phyloP scores from a whole-genome alignment of 345 rosid genomes.

The Lumnitzera littorea region DNA sequence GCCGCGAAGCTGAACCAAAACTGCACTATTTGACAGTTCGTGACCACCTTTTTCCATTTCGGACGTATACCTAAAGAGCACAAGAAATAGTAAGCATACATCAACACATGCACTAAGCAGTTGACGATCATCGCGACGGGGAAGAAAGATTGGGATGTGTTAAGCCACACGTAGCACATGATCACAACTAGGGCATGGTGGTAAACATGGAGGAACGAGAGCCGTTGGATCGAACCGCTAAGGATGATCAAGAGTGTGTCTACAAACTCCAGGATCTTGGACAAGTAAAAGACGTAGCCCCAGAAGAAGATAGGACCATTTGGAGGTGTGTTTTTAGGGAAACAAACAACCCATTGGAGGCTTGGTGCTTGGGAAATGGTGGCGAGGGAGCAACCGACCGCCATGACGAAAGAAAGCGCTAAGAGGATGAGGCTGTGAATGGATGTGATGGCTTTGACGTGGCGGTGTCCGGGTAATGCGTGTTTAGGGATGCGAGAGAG shows the following conservation, averaged over 20 bases:
- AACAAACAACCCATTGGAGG: constrained; percentile 35
- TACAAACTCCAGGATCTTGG: constrained; percentile 46
- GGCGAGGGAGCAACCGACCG: constrained; percentile 61
- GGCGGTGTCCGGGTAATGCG: constrained; percentile 23
- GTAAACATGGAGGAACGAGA: constrained; percentile 82
- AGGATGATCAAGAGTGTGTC: constrained; percentile 55
- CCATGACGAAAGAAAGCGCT: constrained; percentile 58
- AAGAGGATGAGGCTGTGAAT: constrained; percentile 59
- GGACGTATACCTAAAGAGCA: constrained; percentile 59
- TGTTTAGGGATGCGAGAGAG: neutral
- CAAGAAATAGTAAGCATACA: constrained; percentile 59
- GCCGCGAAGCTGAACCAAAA: constrained; percentile 50
- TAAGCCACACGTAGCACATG: constrained; percentile 66
- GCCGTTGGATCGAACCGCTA: constrained; percentile 32
- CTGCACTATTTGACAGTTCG: constrained; percentile 70
- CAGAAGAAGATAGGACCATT: constrained; percentile 63
- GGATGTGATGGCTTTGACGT: constrained; percentile 67
- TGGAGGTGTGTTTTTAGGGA: constrained; percentile 34
- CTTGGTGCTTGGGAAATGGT: constrained; percentile 19
- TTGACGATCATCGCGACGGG: constrained; percentile 51
- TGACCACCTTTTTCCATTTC: constrained; percentile 70
- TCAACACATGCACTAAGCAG: constrained; percentile 53
- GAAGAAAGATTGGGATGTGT: constrained; percentile 51
- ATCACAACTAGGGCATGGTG: constrained; percentile 68
- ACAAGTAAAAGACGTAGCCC: constrained; percentile 59